A percentile compares a stretch with the other conserved stretches of the same genome.
phyloP scores from a whole-genome alignment of 169 alveolate genomes.

The Cryptosporidium ubiquitum region DNA sequence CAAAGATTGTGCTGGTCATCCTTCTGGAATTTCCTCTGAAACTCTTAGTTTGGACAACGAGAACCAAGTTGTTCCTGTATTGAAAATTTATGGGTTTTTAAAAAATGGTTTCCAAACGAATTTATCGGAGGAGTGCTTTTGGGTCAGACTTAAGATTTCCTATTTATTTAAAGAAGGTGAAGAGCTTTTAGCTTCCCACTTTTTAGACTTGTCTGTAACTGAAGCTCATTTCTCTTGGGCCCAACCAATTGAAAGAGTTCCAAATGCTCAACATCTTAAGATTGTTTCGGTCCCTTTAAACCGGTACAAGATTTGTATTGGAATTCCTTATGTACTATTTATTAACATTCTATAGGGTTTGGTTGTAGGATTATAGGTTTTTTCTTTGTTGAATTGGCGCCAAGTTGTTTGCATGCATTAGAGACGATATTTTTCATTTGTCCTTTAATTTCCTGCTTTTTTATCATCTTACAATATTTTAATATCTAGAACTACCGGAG shows the following conservation, averaged over 20 bases:
- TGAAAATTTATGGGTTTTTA: conserved; percentile 11
- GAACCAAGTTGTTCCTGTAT: conserved; percentile 4
- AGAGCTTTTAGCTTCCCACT: not conserved
- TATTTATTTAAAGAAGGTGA: conserved; percentile 5
- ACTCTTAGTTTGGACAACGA: not conserved
- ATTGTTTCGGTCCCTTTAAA: conserved; percentile 29
- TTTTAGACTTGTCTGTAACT: conserved; percentile 5
- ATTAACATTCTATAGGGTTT: not conserved
- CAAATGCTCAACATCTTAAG: conserved; percentile 8
- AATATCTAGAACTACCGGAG: too few species aligned
- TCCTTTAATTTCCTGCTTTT: too few species aligned
- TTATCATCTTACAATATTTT: too few species aligned
- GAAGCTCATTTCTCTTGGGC: conserved; percentile 21
- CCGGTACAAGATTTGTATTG: conserved; percentile 3
- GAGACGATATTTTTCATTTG: too few species aligned
- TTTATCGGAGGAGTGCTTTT: not conserved
- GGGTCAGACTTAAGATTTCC: conserved; percentile 21
- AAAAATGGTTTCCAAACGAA: not conserved
- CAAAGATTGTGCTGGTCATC: not conserved
- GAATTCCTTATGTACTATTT: conserved; percentile 3
- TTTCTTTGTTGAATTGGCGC: not conserved
- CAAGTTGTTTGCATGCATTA: not conserved
- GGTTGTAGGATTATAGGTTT: not conserved
- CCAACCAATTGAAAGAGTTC: conserved; percentile 42
- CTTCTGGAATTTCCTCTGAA: not conserved